A percentile compares a stretch with the other conserved stretches of the same genome.
These are phyloP conservation scores for Biscogniauxia mediterranea DNA, from an alignment of 2,329 filamentous ascomycete genomes.

Conservation along the genomic window DNA sequence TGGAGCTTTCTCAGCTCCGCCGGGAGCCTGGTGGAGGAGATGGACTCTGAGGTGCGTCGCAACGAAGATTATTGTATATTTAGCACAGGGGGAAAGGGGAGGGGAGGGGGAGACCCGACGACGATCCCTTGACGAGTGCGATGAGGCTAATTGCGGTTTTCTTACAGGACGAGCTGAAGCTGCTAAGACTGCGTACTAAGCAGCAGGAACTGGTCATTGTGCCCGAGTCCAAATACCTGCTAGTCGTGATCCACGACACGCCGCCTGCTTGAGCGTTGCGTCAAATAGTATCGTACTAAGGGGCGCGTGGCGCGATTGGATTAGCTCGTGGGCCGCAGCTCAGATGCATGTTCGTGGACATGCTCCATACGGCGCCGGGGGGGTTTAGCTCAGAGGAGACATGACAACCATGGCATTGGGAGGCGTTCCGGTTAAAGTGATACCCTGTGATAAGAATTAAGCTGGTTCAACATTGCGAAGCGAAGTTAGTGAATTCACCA, in stretches of 20 bases:
- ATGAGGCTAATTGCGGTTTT: background rate
- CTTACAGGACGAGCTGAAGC: constrained; percentile 68
- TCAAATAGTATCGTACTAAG: background rate
- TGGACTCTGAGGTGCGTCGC: constrained; percentile 63
- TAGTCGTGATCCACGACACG: constrained; percentile 81
- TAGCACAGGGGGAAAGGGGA: background rate
- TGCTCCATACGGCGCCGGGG: background rate
- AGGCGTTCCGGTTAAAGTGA: background rate
- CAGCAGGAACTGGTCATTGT: constrained; percentile 84
- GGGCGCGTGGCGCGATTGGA: constrained; percentile 4
- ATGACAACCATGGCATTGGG: background rate
- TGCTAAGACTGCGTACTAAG: constrained; percentile 75
- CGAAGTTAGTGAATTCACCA: background rate
- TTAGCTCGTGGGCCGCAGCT: background rate
- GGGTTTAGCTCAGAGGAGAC: too few relatives aligned
- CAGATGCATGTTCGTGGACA: background rate
- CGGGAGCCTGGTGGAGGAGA: constrained; percentile 65
- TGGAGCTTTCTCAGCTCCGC: constrained; percentile 73
- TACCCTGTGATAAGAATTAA: background rate
- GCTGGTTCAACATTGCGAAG: background rate
- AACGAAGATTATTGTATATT: background rate
- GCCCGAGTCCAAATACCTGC: constrained; percentile 74
- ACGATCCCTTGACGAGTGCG: too few relatives aligned
- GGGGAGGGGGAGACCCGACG: background rate
- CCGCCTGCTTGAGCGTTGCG: constrained; percentile 55